A percentile compares a stretch with the other conserved stretches of the same genome.
Conservation (phyloP, 805 yeast genomes). For the Candida awuae region DNA sequence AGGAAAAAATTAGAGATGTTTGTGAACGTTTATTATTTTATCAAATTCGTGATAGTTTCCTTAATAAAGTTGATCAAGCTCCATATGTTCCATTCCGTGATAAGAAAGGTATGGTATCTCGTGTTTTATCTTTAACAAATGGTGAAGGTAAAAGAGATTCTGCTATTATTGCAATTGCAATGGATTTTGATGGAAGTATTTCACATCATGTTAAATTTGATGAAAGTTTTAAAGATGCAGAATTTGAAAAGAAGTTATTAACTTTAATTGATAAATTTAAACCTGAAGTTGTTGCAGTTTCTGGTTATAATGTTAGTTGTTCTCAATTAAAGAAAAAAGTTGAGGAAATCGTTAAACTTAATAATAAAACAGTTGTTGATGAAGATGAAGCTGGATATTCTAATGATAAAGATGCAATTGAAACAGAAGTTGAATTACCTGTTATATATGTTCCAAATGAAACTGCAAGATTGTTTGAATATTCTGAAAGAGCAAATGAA, state of each 20-base stretch:
- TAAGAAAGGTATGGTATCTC: constrained; percentile 75
- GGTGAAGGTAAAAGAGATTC: constrained; percentile 84
- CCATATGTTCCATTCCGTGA: constrained; percentile 79
- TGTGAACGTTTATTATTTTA: constrained; percentile 65
- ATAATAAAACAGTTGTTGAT: constrained; percentile 45
- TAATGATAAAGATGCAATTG: constrained; percentile 27
- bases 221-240: constrained; percentile 55
- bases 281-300: constrained; percentile 86
- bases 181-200: constrained; percentile 75
- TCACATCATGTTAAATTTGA: constrained; percentile 73
- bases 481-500: constrained; percentile 60
- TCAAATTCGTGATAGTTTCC: constrained; percentile 62
- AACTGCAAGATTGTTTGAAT: constrained; percentile 81
- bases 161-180: constrained; percentile 74
- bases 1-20: constrained; percentile 70
- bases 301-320: constrained; percentile 77
- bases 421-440: constrained; percentile 37
- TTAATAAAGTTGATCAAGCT: constrained; percentile 79
- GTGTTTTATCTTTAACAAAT: constrained; percentile 70
- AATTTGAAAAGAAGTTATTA: constrained; percentile 58
- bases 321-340: constrained; percentile 52
- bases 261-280: constrained; percentile 51
- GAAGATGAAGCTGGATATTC: constrained; percentile 33
- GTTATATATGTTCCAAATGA: constrained; percentile 86
- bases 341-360: constrained; percentile 43